phyloP scores from a whole-genome alignment of 2,329 filamentous ascomycete species.

The Gnomoniopsis smithogilvyi region DNA sequence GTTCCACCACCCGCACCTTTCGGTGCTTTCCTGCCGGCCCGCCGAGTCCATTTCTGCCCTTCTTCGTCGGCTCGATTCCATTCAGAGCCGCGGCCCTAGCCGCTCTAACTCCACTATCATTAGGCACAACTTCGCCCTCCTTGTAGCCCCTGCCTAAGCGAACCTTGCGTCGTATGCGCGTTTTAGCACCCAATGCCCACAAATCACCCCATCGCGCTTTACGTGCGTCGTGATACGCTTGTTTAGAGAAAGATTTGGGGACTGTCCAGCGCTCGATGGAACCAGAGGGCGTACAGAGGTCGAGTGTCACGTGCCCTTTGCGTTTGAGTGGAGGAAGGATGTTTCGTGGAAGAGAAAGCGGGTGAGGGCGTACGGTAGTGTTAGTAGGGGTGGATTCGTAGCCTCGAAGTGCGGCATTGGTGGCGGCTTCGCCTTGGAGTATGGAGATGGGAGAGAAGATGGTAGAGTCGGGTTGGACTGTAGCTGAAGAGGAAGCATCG shows the following conservation, averaged over 20 bases:
- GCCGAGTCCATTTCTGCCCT: conserved; percentile 17
- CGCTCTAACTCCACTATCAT: conserved; percentile 46
- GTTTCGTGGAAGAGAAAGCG: conserved; percentile 72
- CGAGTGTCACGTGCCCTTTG: conserved; percentile 81
- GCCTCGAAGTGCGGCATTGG: conserved; percentile 67
- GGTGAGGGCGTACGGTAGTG: conserved; percentile 38
- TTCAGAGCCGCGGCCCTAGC: conserved; percentile 23
- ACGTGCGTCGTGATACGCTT: conserved; percentile 87
- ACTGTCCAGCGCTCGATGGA: conserved; percentile 92
- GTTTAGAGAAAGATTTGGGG: conserved; percentile 73
- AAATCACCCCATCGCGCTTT: conserved; percentile 91
- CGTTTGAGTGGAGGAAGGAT: conserved; percentile 83
- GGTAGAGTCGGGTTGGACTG: conserved; percentile 32
- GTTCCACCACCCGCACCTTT: conserved; percentile 34
- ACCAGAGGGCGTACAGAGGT: conserved; percentile 84
- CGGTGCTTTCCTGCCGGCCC: conserved; percentile 29
- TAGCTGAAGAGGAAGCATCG: conserved; percentile 25
- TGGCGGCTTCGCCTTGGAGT: conserved; percentile 51
- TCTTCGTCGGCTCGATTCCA: not conserved
- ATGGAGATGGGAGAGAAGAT: conserved; percentile 27
- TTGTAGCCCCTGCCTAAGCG: conserved; percentile 51
- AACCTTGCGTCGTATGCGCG: conserved; percentile 60
- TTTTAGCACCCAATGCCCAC: conserved; percentile 94
- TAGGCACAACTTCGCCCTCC: conserved; percentile 22
- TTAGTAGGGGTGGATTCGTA: conserved; percentile 51